These are phyloP conservation scores for Senna tora DNA, from an alignment of 306 rosid species.

Conservation along the genomic window DNA sequence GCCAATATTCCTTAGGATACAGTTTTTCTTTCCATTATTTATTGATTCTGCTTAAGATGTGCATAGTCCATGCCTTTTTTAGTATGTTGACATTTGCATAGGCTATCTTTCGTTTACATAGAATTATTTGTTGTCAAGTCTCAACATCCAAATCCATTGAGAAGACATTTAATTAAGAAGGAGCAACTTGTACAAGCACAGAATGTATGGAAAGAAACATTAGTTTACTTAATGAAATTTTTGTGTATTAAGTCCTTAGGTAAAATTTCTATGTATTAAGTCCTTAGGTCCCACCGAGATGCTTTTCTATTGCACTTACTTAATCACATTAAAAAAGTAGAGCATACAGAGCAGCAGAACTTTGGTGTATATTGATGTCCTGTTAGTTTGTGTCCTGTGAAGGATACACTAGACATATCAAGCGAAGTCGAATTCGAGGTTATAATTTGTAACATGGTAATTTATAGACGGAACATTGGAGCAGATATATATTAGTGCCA, in stretches of 20 bases:
- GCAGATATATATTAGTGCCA: constrained; percentile 1
- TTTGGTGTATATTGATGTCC: constrained; percentile 19
- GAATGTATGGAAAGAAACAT: neutral
- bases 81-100: neutral
- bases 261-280: too few relatives aligned
- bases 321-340: neutral
- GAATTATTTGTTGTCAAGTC: neutral
- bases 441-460: constrained; percentile 28
- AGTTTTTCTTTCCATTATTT: constrained; percentile 15
- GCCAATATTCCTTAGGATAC: neutral
- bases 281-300: constrained; percentile 25
- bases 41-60: neutral
- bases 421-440: constrained; percentile 26
- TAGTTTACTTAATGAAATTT: constrained; percentile 4
- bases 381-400: too few relatives aligned
- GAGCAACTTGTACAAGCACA: constrained; percentile 10
- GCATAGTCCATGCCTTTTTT: neutral
- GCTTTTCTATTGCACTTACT: neutral
- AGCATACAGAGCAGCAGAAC: constrained; percentile 4
- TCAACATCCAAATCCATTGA: neutral
- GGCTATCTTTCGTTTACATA: neutral
- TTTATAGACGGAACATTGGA: neutral
- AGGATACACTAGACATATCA: constrained; percentile 3
- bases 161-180: constrained; percentile 5
- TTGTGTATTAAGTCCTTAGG: neutral